phyloP scores from a whole-genome alignment of 1,284 basidiomycete species.

The Entoloma clypeatum region DNA sequence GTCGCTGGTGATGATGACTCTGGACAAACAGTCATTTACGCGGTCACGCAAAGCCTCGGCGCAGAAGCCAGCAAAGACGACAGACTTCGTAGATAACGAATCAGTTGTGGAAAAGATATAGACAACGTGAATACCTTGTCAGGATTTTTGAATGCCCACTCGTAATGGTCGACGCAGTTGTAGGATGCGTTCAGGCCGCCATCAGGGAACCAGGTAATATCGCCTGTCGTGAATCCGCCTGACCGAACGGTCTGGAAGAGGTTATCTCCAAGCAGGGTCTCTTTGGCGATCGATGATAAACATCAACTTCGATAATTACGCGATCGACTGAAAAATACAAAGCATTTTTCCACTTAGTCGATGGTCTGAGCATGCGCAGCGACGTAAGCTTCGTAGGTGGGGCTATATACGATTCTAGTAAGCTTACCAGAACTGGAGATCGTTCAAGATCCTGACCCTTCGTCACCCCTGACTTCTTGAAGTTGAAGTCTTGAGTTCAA shows the following conservation, averaged over 20 bases:
- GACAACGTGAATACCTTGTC: conserved; percentile 59
- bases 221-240: conserved; percentile 83
- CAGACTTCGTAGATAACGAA: conserved; percentile 76
- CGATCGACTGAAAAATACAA: conserved; percentile 26
- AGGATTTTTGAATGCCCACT: conserved; percentile 91
- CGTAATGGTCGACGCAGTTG: conserved; percentile 97
- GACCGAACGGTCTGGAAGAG: conserved; percentile 88
- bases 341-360: conserved; percentile 87
- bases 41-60: conserved; percentile 96
- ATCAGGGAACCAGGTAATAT: conserved; percentile 95
- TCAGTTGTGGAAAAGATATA: conserved; percentile 4
- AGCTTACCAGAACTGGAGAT: too few relatives aligned
- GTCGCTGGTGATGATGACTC: conserved; percentile 93
- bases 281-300: conserved; percentile 64
- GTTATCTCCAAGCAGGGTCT: conserved; percentile 85
- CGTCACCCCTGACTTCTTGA: too few relatives aligned
- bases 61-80: conserved; percentile 97
- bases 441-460: too few relatives aligned
- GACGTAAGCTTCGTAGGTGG: conserved; percentile 70
- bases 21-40: conserved; percentile 84
- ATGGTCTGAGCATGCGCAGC: conserved; percentile 67
- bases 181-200: conserved; percentile 89
- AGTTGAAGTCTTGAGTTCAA: too few relatives aligned
- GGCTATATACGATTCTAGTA: too few relatives aligned
- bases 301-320: conserved; percentile 8